Conservation (phyloP, 2,329 filamentous ascomycete genomes). For the Pyricularia sp. region DNA sequence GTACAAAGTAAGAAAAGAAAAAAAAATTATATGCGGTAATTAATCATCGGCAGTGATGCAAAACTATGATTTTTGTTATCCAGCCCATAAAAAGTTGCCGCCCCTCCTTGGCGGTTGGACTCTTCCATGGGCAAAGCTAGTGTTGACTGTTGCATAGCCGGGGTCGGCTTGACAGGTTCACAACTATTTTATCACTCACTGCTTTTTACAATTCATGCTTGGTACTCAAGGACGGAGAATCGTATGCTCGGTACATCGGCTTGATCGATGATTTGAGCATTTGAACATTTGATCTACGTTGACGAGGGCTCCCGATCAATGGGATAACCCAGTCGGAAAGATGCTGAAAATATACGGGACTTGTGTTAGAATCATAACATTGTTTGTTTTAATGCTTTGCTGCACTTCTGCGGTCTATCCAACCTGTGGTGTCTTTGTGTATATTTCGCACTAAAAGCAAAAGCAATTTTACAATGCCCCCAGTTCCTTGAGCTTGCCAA, state of each 20-base stretch:
- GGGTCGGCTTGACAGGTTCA: not conserved
- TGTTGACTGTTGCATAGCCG: not conserved
- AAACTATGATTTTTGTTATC: too few relatives aligned
- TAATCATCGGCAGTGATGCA: too few relatives aligned
- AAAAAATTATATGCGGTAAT: too few relatives aligned
- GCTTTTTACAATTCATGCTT: not conserved
- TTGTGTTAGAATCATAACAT: not conserved
- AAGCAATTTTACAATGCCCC: conserved; percentile 62
- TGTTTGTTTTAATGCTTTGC: not conserved
- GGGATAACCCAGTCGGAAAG: not conserved
- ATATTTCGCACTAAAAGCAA: not conserved
- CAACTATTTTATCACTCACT: not conserved
- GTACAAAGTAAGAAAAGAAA: too few relatives aligned
- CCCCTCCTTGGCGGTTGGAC: not conserved
- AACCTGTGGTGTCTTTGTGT: not conserved
- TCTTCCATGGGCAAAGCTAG: not conserved
- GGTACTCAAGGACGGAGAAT: not conserved
- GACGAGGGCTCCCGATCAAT: not conserved
- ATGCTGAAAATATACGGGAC: not conserved
- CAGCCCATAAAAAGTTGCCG: not conserved
- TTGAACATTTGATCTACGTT: not conserved
- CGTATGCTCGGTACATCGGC: not conserved
- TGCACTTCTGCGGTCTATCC: not conserved
- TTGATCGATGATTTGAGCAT: not conserved
- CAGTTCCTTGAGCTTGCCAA: conserved; percentile 89